These are phyloP conservation scores for Trichomonas vaginalis DNA, from an alignment of 208 protist genomes.

Conservation along the genomic window DNA sequence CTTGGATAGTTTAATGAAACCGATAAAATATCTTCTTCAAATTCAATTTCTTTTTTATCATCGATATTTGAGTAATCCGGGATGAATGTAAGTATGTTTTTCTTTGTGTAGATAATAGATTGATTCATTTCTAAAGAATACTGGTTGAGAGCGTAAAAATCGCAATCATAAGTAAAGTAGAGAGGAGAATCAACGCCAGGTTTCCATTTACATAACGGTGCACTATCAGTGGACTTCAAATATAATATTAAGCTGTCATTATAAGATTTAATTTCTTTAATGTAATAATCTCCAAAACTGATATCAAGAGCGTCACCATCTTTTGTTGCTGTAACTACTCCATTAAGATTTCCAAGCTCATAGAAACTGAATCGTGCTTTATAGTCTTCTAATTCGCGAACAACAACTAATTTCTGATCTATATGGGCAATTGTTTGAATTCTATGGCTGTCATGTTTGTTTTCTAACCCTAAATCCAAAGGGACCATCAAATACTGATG, in stretches of 20 bases:
- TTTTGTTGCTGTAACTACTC: background rate
- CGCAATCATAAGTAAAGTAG: background rate
- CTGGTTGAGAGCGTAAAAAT: background rate
- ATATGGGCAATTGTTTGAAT: background rate
- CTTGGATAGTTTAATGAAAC: background rate
- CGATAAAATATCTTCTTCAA: background rate
- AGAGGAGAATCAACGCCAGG: background rate
- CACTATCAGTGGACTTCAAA: background rate
- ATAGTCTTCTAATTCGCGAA: background rate
- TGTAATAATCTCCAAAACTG: background rate
- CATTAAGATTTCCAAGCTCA: background rate
- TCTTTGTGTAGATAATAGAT: background rate
- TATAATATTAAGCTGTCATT: background rate
- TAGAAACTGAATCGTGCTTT: background rate
- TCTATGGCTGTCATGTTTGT: background rate
- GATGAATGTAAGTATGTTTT: background rate
- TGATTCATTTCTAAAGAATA: background rate
- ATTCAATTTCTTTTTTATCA: background rate
- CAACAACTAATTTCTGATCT: background rate
- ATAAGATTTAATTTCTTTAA: background rate
- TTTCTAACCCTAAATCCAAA: background rate
- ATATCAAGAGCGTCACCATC: background rate
- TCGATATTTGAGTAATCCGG: background rate
- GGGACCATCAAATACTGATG: background rate
- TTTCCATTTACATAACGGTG: background rate